phyloP scores from a whole-genome alignment of 2,329 filamentous ascomycete genomes.

The Sphaerulina musiva region DNA sequence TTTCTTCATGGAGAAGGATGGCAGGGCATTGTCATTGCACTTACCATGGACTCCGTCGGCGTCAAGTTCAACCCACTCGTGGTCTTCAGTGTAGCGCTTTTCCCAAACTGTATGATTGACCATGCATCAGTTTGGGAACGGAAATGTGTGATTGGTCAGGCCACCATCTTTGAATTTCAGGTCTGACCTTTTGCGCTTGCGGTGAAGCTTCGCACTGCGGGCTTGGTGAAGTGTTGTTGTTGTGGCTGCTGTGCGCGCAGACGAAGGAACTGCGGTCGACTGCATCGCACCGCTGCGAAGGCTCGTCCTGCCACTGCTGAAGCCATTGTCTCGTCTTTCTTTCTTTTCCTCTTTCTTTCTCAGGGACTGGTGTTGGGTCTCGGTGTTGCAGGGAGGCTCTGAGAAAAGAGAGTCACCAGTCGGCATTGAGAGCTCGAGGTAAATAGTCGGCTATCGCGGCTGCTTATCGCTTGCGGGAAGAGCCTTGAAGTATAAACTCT shows the following conservation, averaged over 20 bases:
- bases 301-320: conserved; percentile 17
- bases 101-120: conserved; percentile 45
- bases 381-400: background rate
- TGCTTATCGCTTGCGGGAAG: background rate
- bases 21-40: background rate
- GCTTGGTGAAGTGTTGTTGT: conserved; percentile 1
- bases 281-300: conserved; percentile 23
- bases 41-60: conserved; percentile 73
- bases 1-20: background rate
- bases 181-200: conserved; percentile 24
- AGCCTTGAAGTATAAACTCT: no score
- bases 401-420: background rate
- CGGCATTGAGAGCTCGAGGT: background rate
- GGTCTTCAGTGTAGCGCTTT: conserved; percentile 91
- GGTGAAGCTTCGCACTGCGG: conserved; percentile 26
- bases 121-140: background rate
- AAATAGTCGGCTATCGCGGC: conserved; percentile 2
- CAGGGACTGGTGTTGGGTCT: background rate
- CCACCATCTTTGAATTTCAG: conserved; percentile 1
- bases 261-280: conserved; percentile 25
- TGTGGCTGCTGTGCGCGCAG: conserved; percentile 20
- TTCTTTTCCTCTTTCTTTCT: background rate
- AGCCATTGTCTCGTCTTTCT: conserved; percentile 9
- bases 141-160: background rate
- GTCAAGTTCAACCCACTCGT: conserved; percentile 94